Conservation (phyloP, 2,329 filamentous ascomycete genomes). For the Chalara sp. region DNA sequence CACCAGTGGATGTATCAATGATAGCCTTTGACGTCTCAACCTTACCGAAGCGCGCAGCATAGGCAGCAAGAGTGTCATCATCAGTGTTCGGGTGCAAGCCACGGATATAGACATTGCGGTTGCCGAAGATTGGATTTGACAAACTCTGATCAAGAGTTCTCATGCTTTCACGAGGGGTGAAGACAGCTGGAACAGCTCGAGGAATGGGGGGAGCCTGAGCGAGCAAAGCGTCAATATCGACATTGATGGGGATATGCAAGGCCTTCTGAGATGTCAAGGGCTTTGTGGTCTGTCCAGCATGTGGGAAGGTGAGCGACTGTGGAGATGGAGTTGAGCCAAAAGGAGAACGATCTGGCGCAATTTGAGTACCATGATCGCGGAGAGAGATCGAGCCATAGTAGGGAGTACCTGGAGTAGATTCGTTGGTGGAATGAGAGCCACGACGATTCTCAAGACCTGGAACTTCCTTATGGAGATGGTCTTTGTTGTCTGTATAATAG, state of each 20-base stretch:
- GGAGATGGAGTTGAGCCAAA: constrained; percentile 63
- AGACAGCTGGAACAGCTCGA: constrained; percentile 81
- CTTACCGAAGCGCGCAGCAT: constrained; percentile 81
- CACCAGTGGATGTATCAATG: constrained; percentile 85
- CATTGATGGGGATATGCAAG: constrained; percentile 20
- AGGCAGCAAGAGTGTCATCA: constrained; percentile 77
- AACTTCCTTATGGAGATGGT: constrained; percentile 36
- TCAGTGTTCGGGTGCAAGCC: constrained; percentile 93
- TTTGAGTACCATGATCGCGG: constrained; percentile 52
- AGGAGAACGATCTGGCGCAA: constrained; percentile 52
- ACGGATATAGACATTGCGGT: constrained; percentile 97
- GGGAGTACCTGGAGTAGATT: constrained; percentile 59
- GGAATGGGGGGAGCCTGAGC: constrained; percentile 78
- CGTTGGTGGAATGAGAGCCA: constrained; percentile 61
- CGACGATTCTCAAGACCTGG: constrained; percentile 59
- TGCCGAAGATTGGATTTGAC: constrained; percentile 83
- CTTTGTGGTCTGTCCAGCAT: constrained; percentile 28
- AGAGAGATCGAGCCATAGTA: constrained; percentile 53
- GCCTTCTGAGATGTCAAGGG: constrained; percentile 24
- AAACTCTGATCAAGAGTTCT: constrained; percentile 91
- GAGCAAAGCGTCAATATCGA: constrained; percentile 55
- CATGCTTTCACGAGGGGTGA: constrained; percentile 75
- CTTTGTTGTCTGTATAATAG: constrained; percentile 24
- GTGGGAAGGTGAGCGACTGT: constrained; percentile 44
- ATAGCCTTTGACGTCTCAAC: constrained; percentile 98